Base-by-base conservation (phyloP, 257 asterid species). In the Vinca minor region DNA sequence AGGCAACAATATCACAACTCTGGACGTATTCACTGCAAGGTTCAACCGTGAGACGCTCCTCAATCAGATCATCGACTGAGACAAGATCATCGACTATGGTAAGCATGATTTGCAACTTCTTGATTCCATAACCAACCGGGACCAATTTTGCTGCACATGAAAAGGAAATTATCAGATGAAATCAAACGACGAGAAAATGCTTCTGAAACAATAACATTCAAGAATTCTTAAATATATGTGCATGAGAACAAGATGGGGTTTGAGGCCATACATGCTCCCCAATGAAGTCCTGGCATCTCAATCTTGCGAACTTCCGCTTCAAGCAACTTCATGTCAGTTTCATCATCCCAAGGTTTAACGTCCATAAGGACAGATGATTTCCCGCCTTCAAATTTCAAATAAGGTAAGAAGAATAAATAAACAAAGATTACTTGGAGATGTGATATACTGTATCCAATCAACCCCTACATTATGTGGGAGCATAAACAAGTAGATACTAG, bases 291-390 rank as follows among this genome's bases (percentile, higher is more conserved):
- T 0, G 75, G 80, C 81, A 76, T 49, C 70, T 89, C 77, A 63
- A 92, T 45, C 49, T 83, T 66, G 32, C 98, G 95, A 61, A 92
- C 96, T 64, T 86, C 71, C 79, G 87, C 98, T 73, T 92, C 96
- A 34, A 92, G 78, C 72, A 82, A 81, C 87, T 87, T 92, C 96
- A 89, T 87, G 85, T 92, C 98, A 0, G 98, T 92, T 82, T 89
- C 98, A 59, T 89, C 98, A 72, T 89, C 96, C 98, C 98, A 89
- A 4, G 98, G 98, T 69, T 92, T 92, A 6, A 91, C 57, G 48
- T 91, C 98, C 96, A 91, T 25, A 58, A 92, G 98, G 60, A 92
- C 89, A 6, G 98, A 92, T 34, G 98, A 92, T 66, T 92, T 92
- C 35, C 98, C 98, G 76, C 98, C 96, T 91, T 73, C 35, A 69